Conservation (phyloP, 768 basidiomycete species). For the Suillus ampliporus region DNA sequence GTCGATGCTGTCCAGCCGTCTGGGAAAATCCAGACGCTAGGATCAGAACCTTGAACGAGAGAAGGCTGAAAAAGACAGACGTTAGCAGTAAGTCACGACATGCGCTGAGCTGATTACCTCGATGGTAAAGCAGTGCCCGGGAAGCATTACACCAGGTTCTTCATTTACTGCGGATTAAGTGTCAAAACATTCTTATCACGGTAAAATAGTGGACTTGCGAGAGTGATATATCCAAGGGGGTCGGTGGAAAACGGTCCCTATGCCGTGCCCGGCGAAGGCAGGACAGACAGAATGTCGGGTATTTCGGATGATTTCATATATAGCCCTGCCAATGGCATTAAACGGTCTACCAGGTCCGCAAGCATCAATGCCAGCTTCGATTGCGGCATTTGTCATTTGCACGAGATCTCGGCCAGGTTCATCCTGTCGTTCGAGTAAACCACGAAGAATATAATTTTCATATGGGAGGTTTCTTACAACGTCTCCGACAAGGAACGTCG, state of each 20-base stretch:
- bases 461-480: slow-evolving; percentile 54
- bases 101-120: slow-evolving; percentile 54
- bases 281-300: slow-evolving; percentile 63
- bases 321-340: slow-evolving; percentile 72
- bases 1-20: slow-evolving; percentile 96
- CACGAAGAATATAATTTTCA: not conserved
- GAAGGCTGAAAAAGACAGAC: slow-evolving; percentile 54
- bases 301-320: slow-evolving; percentile 53
- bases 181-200: not conserved
- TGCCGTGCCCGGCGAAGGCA: slow-evolving; percentile 87
- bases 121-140: slow-evolving; percentile 92
- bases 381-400: slow-evolving; percentile 61
- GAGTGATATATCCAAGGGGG: slow-evolving; percentile 85
- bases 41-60: slow-evolving; percentile 75
- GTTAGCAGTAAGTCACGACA: slow-evolving; percentile 10
- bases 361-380: slow-evolving; percentile 70
- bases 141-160: slow-evolving; percentile 80
- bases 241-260: slow-evolving; percentile 80
- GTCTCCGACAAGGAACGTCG: slow-evolving; percentile 80
- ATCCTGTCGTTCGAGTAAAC: slow-evolving; percentile 53
- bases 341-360: slow-evolving; percentile 80
- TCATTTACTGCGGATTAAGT: slow-evolving; percentile 65
- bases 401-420: slow-evolving; percentile 70
- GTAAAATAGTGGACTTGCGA: slow-evolving; percentile 47
- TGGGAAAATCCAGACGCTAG: slow-evolving; percentile 78